phyloP scores from a whole-genome alignment of 805 yeast species.

The Blastobotrys americana region DNA sequence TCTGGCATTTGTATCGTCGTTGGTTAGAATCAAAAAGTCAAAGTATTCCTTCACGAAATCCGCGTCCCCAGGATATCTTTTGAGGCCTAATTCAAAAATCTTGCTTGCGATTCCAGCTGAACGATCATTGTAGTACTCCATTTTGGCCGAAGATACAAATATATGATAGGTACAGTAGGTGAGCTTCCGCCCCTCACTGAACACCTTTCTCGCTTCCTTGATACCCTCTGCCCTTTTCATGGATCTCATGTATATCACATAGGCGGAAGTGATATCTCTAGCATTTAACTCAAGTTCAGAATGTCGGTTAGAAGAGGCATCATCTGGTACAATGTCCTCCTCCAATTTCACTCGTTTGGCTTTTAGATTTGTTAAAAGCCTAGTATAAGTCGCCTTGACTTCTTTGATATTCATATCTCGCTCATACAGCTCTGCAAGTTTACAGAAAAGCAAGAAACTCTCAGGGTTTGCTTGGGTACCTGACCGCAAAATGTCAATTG shows the following conservation, averaged over 20 bases:
- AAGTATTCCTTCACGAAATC: constrained; percentile 63
- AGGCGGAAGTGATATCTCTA: constrained; percentile 53
- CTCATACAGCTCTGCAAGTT: constrained; percentile 66
- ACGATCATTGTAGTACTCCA: constrained; percentile 64
- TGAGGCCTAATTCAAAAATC: constrained; percentile 74
- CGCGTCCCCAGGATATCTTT: constrained; percentile 45
- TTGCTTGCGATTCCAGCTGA: constrained; percentile 57
- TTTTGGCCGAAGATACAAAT: constrained; percentile 70
- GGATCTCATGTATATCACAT: constrained; percentile 62
- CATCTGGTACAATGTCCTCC: not conserved
- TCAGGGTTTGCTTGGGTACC: constrained; percentile 61
- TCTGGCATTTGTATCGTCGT: constrained; percentile 68
- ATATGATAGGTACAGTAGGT: constrained; percentile 63
- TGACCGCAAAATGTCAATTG: constrained; percentile 42
- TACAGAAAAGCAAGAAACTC: constrained; percentile 59
- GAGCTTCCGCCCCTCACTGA: constrained; percentile 61
- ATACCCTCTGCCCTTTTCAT: constrained; percentile 60
- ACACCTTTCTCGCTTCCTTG: constrained; percentile 64
- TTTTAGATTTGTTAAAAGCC: constrained; percentile 42
- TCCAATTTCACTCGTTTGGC: constrained; percentile 29
- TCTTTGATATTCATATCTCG: constrained; percentile 43
- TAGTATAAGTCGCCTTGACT: constrained; percentile 44
- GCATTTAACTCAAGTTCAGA: constrained; percentile 23
- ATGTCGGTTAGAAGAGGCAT: not conserved
- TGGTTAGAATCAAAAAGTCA: constrained; percentile 58